phyloP scores from a whole-genome alignment of 768 basidiomycete species.

The Pulveroboletus sp. region DNA sequence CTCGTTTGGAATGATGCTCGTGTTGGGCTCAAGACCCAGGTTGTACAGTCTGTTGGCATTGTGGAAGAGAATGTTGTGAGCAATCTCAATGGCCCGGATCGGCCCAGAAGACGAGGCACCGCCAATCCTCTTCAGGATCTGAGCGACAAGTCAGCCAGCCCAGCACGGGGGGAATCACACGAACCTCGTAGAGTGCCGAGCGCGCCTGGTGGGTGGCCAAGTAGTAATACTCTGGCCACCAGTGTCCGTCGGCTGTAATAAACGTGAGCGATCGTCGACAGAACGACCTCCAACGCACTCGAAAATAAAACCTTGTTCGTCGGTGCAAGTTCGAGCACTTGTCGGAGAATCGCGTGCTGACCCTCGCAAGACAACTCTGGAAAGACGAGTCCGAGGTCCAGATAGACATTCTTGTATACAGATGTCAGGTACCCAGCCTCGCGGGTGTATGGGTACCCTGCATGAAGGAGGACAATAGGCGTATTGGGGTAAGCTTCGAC shows the following conservation, averaged over 20 bases:
- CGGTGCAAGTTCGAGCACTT: slow-evolving; percentile 69
- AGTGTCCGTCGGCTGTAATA: slow-evolving; percentile 20
- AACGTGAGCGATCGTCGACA: neutral
- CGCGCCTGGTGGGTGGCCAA: slow-evolving; percentile 65
- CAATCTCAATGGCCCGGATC: slow-evolving; percentile 55
- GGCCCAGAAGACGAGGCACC: too few species aligned
- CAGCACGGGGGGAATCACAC: neutral
- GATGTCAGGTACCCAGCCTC: slow-evolving; percentile 77
- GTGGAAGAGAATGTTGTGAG: slow-evolving; percentile 58
- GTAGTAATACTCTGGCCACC: slow-evolving; percentile 80
- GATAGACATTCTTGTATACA: slow-evolving; percentile 69
- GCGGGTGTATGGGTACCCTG: slow-evolving; percentile 74
- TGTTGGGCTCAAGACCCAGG: slow-evolving; percentile 43
- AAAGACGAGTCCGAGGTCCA: slow-evolving; percentile 82
- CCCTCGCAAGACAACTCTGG: slow-evolving; percentile 63
- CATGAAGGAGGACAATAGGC: slow-evolving; percentile 66
- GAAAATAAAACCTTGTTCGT: slow-evolving; percentile 84
- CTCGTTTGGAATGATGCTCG: neutral
- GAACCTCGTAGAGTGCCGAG: slow-evolving; percentile 57
- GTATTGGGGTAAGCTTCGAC: slow-evolving; percentile 63
- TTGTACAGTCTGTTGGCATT: slow-evolving; percentile 66
- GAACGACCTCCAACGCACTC: slow-evolving; percentile 41
- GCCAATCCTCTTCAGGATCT: too few species aligned
- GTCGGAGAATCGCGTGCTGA: slow-evolving; percentile 55
- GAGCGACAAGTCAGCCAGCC: slow-evolving; percentile 44